Percentiles rank a stretch among this genome's conserved stretches.
phyloP scores from a whole-genome alignment of 2,329 filamentous ascomycete species.

The Colletotrichum liaoningense region DNA sequence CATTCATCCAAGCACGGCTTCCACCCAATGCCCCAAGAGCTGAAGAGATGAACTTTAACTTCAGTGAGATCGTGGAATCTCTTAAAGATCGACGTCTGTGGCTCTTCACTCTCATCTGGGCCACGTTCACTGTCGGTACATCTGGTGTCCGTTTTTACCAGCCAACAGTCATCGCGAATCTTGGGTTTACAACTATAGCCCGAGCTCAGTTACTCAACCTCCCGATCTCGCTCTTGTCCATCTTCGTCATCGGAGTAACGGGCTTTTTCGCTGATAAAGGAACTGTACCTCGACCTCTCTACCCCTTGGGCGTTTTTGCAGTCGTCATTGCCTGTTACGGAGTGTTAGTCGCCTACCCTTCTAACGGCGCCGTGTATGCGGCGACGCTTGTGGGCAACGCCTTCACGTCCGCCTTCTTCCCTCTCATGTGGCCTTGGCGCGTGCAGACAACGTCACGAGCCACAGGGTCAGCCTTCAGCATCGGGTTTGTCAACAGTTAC shows the following conservation, averaged over 20 bases:
- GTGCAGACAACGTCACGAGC: slow-evolving; percentile 58
- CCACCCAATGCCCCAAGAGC: slow-evolving; percentile 56
- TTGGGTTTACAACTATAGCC: slow-evolving; percentile 54
- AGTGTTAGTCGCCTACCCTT: slow-evolving; percentile 58
- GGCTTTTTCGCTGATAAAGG: slow-evolving; percentile 56
- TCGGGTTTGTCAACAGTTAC: slow-evolving; percentile 62
- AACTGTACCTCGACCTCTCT: slow-evolving; percentile 54
- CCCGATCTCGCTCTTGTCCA: slow-evolving; percentile 54
- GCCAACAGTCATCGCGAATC: slow-evolving; percentile 53
- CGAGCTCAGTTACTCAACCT: slow-evolving; percentile 61
- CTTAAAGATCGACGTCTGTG: slow-evolving; percentile 56
- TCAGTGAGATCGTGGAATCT: slow-evolving; percentile 49
- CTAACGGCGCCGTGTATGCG: slow-evolving; percentile 57
- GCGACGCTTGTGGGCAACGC: slow-evolving; percentile 57
- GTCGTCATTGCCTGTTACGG: slow-evolving; percentile 57
- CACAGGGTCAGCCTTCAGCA: slow-evolving; percentile 61
- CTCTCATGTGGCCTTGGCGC: slow-evolving; percentile 65
- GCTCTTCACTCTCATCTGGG: slow-evolving; percentile 58
- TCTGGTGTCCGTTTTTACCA: slow-evolving; percentile 55
- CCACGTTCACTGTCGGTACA: slow-evolving; percentile 55
- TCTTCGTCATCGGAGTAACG: slow-evolving; percentile 54
- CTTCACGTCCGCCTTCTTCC: slow-evolving; percentile 56
- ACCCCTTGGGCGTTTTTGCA: slow-evolving; percentile 54
- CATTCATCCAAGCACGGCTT: slow-evolving; percentile 59
- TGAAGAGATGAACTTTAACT: slow-evolving; percentile 53